Base-by-base conservation (phyloP, 176 grass and related monocot species). In the Guadua angustifolia region DNA sequence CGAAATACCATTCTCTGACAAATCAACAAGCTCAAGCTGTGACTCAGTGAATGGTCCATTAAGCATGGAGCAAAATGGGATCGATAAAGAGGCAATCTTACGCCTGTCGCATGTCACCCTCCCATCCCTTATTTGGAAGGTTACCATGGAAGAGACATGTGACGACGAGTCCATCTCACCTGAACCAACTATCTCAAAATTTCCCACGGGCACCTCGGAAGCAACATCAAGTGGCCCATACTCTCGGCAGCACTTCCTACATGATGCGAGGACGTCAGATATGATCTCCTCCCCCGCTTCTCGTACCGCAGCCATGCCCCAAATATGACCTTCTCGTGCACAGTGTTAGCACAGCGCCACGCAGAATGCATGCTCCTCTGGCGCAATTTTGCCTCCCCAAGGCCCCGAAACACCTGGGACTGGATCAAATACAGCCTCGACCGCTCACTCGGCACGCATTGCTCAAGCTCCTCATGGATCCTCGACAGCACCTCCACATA, bases 41-140 rank as follows among this genome's bases (percentile, higher is more conserved):
- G 92, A 94, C 79, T 97, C 92, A 0, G 86, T 91, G 86, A 97
- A 97, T 17, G 92, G 92, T 81, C 95, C 95, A 83, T 97, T 94
- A 53, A 97, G 92, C 95, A 97, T 97, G 69, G 95, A 91, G 59
- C 85, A 84, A 73, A 97, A 97, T 26, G 95, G 95, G 63, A 85
- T 67, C 0, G 95, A 97, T 42, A 97, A 84, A 86, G 81, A 79
- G 35, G 92, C 90, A 60, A 97, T 97, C 84, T 88, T 97, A 57
- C 69, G 65, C 84, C 95, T 97, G 45, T 97, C 71, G 62, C 95
- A 97, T 60, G 75, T 62, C 74, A 97, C 78, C 66, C 83, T 88
- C 66, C 91, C 95, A 81, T 87, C 90, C 66, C 79, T 73, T 69
- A 94, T 91, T 89, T 89, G 92, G 78, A 97, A 97, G 16, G 84